These are phyloP conservation scores for Castanea mollissima DNA, from an alignment of 306 rosid species.

Conservation along the genomic window DNA sequence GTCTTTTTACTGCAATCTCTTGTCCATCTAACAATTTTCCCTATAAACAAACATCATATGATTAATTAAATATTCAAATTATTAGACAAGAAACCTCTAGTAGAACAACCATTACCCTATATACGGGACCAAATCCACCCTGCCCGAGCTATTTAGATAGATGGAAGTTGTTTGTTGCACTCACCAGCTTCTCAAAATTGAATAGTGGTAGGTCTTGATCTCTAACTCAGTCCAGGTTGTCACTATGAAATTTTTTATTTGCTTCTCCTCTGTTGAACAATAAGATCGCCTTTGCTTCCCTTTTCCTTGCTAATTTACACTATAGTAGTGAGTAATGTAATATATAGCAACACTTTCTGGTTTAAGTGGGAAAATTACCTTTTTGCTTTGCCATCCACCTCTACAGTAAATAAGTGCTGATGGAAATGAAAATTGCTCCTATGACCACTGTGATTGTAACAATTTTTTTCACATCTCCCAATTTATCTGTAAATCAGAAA, in stretches of 20 bases:
- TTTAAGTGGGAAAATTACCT: slow-evolving; percentile 11
- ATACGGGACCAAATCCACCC: slow-evolving; percentile 32
- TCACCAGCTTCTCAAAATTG: neutral
- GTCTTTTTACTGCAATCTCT: slow-evolving; percentile 49
- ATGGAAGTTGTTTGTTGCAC: slow-evolving; percentile 34
- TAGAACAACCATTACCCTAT: slow-evolving; percentile 22
- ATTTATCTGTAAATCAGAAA: neutral
- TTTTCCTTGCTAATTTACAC: neutral
- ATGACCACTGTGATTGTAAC: neutral
- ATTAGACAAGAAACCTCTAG: neutral
- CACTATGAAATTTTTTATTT: neutral
- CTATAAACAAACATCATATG: neutral
- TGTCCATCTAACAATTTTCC: slow-evolving; percentile 41
- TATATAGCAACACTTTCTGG: neutral
- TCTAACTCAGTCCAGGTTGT: neutral
- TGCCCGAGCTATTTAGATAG: slow-evolving; percentile 23
- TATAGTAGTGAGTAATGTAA: neutral
- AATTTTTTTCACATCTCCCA: neutral
- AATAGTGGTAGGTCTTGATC: neutral
- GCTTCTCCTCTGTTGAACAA: neutral
- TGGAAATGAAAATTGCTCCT: neutral
- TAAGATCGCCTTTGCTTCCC: neutral
- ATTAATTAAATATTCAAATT: neutral
- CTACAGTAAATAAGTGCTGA: neutral
- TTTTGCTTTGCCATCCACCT: neutral